Evolutionary conservation across 768 basidiomycete species (phyloP).

Genomic region (Termitomyces sp.): DNA sequence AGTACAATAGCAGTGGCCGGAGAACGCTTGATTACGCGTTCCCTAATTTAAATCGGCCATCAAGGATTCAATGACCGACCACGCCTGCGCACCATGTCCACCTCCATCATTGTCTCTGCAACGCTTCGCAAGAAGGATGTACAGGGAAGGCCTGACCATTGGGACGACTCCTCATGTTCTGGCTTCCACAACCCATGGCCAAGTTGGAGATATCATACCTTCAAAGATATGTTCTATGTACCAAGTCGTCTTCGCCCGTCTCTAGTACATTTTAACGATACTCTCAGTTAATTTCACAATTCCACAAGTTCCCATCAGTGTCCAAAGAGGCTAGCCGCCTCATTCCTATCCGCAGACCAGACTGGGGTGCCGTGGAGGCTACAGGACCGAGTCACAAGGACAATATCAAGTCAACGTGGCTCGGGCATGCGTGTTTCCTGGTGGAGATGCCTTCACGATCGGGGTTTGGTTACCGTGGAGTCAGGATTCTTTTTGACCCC

Average conservation of each 20-base stretch:
- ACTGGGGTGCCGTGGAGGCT: constrained; percentile 25
- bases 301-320: constrained; percentile 7
- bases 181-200: constrained; percentile 24
- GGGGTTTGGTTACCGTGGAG: constrained; percentile 25
- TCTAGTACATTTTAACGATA: not conserved
- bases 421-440: constrained; percentile 51
- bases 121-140: not conserved
- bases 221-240: constrained; percentile 13
- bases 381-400: constrained; percentile 19
- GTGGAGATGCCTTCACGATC: constrained; percentile 38
- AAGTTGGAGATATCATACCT: constrained; percentile 15
- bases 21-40: not conserved
- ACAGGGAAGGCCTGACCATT: constrained; percentile 18
- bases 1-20: not conserved
- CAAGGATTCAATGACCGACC: not conserved
- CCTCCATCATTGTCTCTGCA: not conserved
- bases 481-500: constrained; percentile 47
- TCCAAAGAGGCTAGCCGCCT: constrained; percentile 9
- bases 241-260: not conserved
- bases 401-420: constrained; percentile 46
- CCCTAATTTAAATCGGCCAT: not conserved
- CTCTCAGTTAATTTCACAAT: not conserved
- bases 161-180: constrained; percentile 18
- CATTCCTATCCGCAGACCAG: constrained; percentile 30
- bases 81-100: not conserved